Conservation (phyloP, 139 green algal genomes). For the Coelastrella sp. region DNA sequence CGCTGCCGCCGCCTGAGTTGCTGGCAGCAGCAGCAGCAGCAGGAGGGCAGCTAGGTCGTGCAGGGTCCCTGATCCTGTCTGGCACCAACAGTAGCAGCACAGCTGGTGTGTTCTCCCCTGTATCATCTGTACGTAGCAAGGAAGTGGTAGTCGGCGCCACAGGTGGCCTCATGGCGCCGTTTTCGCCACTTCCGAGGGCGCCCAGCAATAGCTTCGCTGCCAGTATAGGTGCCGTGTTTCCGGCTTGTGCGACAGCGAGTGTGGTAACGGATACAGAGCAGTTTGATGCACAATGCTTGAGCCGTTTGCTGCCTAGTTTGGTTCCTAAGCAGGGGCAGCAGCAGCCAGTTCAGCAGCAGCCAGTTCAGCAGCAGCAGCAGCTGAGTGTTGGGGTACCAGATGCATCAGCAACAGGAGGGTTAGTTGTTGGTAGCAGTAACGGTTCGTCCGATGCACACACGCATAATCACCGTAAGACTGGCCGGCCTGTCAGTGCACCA, state of each 20-base stretch:
- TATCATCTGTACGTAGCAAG: not conserved
- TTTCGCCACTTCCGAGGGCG: conserved; percentile 17
- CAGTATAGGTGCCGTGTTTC: conserved; percentile 20
- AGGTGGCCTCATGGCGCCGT: conserved; percentile 43
- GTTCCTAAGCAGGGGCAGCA: not conserved
- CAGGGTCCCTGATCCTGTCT: not conserved
- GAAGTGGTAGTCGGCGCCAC: conserved; percentile 30
- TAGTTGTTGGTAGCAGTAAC: too few species aligned
- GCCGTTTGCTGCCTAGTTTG: not conserved
- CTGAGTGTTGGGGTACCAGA: not conserved
- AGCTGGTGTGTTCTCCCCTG: not conserved
- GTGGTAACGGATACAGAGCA: conserved; percentile 9
- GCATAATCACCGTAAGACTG: not conserved
- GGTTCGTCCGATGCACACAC: not conserved
- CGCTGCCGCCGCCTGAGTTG: conserved; percentile 19
- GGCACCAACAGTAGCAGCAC: not conserved
- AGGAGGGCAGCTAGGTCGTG: not conserved
- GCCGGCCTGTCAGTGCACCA: not conserved
- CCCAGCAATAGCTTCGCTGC: conserved; percentile 11
- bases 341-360: too few species aligned
- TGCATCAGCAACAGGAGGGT: too few species aligned
- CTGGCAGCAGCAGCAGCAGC: conserved; percentile 30
- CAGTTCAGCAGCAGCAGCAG: not conserved
- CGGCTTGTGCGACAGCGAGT: conserved; percentile 18
- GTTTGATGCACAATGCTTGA: conserved; percentile 7